Evolutionary conservation across 2,329 filamentous ascomycete genomes (phyloP).

Genomic region (Fusarium guadeloupense): DNA sequence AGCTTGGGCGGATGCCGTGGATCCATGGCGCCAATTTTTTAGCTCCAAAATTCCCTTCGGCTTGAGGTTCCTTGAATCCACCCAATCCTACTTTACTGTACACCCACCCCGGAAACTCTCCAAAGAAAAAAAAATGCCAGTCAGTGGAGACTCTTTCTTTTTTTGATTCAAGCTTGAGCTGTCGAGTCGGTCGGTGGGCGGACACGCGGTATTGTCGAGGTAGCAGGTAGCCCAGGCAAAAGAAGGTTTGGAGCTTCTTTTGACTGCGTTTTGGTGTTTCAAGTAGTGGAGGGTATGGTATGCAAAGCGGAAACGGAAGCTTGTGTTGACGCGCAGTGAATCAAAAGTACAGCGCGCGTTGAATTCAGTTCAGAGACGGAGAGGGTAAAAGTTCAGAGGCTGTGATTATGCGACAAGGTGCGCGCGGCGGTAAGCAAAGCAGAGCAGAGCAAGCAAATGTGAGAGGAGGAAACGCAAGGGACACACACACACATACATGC

Average conservation of each 20-base stretch:
- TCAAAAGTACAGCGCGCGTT: background rate
- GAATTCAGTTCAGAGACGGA: background rate
- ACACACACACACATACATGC: conserved; percentile 9
- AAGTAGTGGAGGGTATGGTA: background rate
- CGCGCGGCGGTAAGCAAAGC: conserved; percentile 7
- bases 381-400: background rate
- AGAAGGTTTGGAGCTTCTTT: background rate
- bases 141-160: conserved; percentile 14
- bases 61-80: conserved; percentile 24
- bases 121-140: conserved; percentile 30
- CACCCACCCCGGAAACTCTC: conserved; percentile 42
- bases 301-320: background rate
- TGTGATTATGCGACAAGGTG: conserved; percentile 18
- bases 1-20: conserved; percentile 47
- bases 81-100: conserved; percentile 20
- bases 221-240: background rate
- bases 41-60: conserved; percentile 47
- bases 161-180: conserved; percentile 17
- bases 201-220: background rate
- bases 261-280: background rate
- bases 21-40: conserved; percentile 48
- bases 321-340: background rate
- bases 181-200: conserved; percentile 7
- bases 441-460: no score
- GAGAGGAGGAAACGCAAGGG: conserved; percentile 15